Base-by-base conservation (phyloP, 1,284 basidiomycete genomes). In the Ustilago hordei region DNA sequence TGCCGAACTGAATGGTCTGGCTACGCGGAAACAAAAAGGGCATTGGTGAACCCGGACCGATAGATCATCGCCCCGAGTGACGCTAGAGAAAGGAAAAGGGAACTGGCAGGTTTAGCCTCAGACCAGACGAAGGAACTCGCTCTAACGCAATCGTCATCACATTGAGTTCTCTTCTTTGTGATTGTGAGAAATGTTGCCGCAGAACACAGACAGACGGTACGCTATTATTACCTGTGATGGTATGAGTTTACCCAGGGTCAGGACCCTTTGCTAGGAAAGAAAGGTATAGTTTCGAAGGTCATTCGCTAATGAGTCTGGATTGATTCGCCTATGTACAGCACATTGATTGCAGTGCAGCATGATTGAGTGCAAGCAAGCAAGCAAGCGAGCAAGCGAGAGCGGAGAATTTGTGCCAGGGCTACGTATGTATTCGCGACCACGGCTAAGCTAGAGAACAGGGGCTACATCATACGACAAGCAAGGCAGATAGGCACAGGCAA, bases 401-500 rank as follows among this genome's bases (percentile, higher is more conserved):
- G 50, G 50, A 53, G 50, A 35, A 53, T 53, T 53, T 48, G 45
- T 48, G 28, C 45, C 45, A 48, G 19, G 4, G 5, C 23, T 48
- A 8, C 11, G 45, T 48, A 8, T 17, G 45, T 48, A 19, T 48
- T 48, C 45, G 45, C 6, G 23, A 19, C 19, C 45, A 50, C 13
- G 13, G 15, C 48, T 12, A 32, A 50, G 48, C 48, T 50, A 50
- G 12, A 4, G 23, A 50, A 17, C 9, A 13, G 28, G 8, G 31
- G 54, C 54, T 39, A 58, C 56, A 58, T 58, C 56, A 47, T 58
- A 28, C 31, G 31, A 50, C 23, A 11, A 39, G 38, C 38, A 17
- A 12, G 15, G 12, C 13, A 50, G 31, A 17, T 7, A 28, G 19
- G n/a, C 7, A 48, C 28, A 19, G 31, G 53, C 52, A 23, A n/a